These are phyloP conservation scores for Coemansia sp. DNA, from an alignment of 192 early-diverging fungal species.

Conservation along the genomic window DNA sequence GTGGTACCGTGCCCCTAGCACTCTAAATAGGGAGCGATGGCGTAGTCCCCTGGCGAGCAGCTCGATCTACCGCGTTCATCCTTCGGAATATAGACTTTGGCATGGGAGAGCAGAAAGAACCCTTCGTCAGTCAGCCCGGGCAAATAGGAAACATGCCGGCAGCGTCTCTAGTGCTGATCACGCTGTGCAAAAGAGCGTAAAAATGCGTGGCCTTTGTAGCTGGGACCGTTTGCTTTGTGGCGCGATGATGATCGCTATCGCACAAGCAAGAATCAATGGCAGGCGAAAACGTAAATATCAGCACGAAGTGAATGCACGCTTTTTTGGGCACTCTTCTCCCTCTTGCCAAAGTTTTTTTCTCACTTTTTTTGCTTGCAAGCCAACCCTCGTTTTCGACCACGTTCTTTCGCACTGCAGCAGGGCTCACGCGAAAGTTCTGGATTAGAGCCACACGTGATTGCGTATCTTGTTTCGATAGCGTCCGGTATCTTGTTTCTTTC, in stretches of 20 bases:
- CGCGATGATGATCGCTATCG: conserved; percentile 7
- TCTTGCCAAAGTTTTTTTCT: not conserved
- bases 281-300: not conserved
- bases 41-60: not conserved
- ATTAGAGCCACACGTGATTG: not conserved
- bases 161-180: not conserved
- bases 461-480: not conserved
- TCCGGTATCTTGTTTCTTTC: not conserved
- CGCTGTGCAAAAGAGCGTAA: conserved; percentile 2
- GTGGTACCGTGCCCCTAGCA: not conserved
- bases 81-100: not conserved
- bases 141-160: not conserved
- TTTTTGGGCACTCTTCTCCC: not conserved
- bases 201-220: not conserved
- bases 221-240: conserved; percentile 3
- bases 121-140: not conserved
- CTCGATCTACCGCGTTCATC: not conserved
- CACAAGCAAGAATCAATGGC: not conserved
- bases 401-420: not conserved
- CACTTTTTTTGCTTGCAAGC: not conserved
- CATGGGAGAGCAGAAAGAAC: not conserved
- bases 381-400: not conserved
- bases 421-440: not conserved
- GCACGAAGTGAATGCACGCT: not conserved
- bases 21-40: not conserved